Evolutionary conservation across 2,329 filamentous ascomycete species (phyloP).

Genomic region (Chlorencoelia australis): DNA sequence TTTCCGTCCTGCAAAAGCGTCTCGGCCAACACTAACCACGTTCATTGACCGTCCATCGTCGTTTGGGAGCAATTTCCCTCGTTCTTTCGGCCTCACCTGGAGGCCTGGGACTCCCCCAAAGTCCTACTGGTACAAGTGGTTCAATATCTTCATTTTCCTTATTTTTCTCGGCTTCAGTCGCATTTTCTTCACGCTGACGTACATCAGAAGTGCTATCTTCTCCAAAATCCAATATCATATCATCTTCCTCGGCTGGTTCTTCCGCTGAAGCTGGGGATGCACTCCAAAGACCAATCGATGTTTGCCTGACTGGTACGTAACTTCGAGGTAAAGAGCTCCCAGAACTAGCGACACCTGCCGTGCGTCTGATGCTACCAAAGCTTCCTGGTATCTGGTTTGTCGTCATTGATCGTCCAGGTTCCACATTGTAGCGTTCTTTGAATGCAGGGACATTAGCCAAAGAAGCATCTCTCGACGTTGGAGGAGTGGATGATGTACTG

Average conservation of each 20-base stretch:
- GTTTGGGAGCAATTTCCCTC: conserved; percentile 37
- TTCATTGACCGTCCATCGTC: conserved; percentile 45
- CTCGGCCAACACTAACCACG: too few relatives aligned
- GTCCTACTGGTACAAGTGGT: conserved; percentile 16
- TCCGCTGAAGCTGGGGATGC: conserved; percentile 34
- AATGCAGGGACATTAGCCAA: conserved; percentile 18
- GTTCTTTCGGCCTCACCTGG: conserved; percentile 35
- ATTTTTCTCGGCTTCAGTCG: not conserved
- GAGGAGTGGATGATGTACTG: conserved; percentile 27
- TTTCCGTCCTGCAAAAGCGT: too few relatives aligned
- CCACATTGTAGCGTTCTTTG: conserved; percentile 17
- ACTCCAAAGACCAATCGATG: conserved; percentile 39
- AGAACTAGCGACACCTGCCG: conserved; percentile 21
- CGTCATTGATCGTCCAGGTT: conserved; percentile 6
- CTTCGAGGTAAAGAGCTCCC: conserved; percentile 14
- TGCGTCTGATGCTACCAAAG: conserved; percentile 27
- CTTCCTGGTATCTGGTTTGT: conserved; percentile 12
- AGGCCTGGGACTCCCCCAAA: conserved; percentile 36
- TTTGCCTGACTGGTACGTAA: conserved; percentile 18
- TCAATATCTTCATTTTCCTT: conserved; percentile 1
- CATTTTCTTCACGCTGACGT: not conserved
- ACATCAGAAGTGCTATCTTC: conserved; percentile 1
- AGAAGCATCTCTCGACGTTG: conserved; percentile 29
- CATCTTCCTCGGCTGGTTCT: conserved; percentile 36
- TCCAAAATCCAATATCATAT: conserved; percentile 42